Conservation (phyloP, 148 eudicot species). For the Fagopyrum homotropicum region DNA sequence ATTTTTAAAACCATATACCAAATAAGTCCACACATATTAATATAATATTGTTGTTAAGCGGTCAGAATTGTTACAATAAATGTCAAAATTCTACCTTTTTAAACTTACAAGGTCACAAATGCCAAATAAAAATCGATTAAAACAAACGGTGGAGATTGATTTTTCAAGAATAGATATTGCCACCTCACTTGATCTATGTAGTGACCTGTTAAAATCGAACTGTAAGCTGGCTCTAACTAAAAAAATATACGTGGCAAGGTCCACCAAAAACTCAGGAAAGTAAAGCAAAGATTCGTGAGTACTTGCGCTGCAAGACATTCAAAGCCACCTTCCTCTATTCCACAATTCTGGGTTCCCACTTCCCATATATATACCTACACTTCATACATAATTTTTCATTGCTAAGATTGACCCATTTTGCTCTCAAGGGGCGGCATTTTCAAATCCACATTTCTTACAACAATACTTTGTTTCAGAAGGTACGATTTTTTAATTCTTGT, state of each 20-base stretch:
- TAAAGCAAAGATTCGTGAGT: not conserved
- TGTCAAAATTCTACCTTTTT: no score
- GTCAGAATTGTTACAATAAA: no score
- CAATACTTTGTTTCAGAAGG: not conserved
- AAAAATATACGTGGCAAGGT: not conserved
- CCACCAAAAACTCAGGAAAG: not conserved
- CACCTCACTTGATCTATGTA: no score
- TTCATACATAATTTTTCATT: not conserved
- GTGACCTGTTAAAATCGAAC: no score
- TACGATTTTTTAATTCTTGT: not conserved
- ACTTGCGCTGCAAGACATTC: not conserved
- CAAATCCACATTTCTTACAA: not conserved
- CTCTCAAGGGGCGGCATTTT: not conserved
- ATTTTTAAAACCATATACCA: no score
- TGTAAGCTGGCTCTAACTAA: no score
- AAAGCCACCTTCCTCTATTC: not conserved
- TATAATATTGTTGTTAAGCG: no score
- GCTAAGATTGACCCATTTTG: not conserved
- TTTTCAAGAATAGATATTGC: no score
- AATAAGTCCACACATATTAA: no score
- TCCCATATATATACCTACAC: not conserved
- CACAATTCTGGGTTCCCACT: not conserved
- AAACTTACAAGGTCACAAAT: no score
- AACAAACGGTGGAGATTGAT: no score
- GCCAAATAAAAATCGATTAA: no score